These are phyloP conservation scores for Saccharomycopsis sp. DNA, from an alignment of 805 yeast genomes.

Conservation along the genomic window DNA sequence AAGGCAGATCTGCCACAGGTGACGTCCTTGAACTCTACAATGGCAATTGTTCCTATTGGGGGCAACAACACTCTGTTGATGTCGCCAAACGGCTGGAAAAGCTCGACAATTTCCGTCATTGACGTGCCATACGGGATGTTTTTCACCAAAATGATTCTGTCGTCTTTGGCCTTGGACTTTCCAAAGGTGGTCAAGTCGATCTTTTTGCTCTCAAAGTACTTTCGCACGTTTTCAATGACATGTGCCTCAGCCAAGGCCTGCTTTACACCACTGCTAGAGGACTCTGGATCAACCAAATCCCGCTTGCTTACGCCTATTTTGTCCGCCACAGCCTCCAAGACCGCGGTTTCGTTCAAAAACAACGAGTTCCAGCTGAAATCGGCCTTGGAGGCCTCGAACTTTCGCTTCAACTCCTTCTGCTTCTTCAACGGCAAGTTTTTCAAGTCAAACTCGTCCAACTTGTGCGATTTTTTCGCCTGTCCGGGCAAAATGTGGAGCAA, in stretches of 20 bases:
- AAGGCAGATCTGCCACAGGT: conserved; percentile 88
- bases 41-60: conserved; percentile 93
- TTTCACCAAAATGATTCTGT: conserved; percentile 73
- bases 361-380: conserved; percentile 95
- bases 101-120: conserved; percentile 68
- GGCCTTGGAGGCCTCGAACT: conserved; percentile 74
- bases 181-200: conserved; percentile 73
- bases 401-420: conserved; percentile 77
- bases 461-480: conserved; percentile 71
- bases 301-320: conserved; percentile 79
- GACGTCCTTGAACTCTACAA: conserved; percentile 78
- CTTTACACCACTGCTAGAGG: conserved; percentile 82
- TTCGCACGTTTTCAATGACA: conserved; percentile 84
- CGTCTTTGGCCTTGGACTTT: conserved; percentile 61
- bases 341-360: conserved; percentile 86
- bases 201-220: conserved; percentile 78
- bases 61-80: conserved; percentile 82
- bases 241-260: conserved; percentile 98
- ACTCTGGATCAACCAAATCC: conserved; percentile 81
- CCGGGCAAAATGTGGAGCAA: conserved; percentile 85
- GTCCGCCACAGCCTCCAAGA: conserved; percentile 79
- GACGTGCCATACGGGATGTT: conserved; percentile 89
- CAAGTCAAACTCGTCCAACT: conserved; percentile 83
- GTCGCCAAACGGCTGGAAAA: conserved; percentile 77
- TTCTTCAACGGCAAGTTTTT: conserved; percentile 89